Evolutionary conservation across 2,329 filamentous ascomycete species (phyloP).

Genomic region (Arthrobotrys sphaeroides): DNA sequence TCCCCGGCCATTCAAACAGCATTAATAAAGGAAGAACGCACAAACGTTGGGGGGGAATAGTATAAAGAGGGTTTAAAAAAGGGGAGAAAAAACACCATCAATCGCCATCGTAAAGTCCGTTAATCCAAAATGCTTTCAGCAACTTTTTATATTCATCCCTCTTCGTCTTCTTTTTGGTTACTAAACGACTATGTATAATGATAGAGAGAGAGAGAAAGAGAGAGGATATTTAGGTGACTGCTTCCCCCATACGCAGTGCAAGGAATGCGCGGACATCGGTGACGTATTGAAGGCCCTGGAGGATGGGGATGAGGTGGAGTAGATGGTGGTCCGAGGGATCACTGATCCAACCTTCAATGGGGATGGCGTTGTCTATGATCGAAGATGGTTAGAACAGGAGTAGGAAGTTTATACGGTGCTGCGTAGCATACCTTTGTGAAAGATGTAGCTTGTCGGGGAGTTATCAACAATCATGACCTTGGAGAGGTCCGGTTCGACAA

Average conservation of each 20-base stretch:
- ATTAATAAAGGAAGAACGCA: background rate
- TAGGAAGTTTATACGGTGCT: conserved; percentile 11
- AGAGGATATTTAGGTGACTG: conserved; percentile 54
- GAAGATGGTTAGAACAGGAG: background rate
- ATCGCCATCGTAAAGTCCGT: conserved; percentile 3
- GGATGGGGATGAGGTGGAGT: conserved; percentile 86
- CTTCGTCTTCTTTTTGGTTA: background rate
- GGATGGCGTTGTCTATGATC: conserved; percentile 89
- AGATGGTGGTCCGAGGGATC: conserved; percentile 97
- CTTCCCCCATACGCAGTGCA: conserved; percentile 84
- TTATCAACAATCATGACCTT: conserved; percentile 99
- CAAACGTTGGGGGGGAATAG: background rate
- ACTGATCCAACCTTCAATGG: conserved; percentile 98
- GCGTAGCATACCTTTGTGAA: conserved; percentile 82
- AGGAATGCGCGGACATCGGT: conserved; percentile 92
- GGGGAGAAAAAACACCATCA: conserved; percentile 8
- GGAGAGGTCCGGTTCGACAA: conserved; percentile 94
- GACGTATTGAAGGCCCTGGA: conserved; percentile 95
- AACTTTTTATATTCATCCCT: conserved; percentile 11
- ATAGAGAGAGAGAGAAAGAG: background rate
- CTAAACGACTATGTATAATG: conserved; percentile 1
- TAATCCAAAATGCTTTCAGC: conserved; percentile 36
- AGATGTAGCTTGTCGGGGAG: conserved; percentile 96
- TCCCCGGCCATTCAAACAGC: conserved; percentile 18
- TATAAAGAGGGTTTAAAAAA: conserved; percentile 10